Evolutionary conservation across 371 early-diverging fungal species (phyloP).

Genomic region (Circinella minor): DNA sequence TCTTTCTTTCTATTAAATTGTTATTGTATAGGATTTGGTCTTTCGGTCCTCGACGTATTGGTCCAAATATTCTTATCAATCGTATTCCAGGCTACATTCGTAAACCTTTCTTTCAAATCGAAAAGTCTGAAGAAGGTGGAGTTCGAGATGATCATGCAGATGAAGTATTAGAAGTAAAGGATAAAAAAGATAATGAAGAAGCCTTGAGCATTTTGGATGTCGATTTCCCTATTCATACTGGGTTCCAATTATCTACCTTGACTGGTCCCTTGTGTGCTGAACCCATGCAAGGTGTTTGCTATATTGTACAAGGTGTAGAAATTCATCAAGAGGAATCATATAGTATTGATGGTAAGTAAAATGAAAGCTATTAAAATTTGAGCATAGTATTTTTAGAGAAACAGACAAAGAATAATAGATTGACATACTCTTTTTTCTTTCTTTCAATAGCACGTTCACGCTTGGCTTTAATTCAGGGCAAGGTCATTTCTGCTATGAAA

Average conservation of each 20-base stretch:
- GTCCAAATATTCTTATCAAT: conserved; percentile 90
- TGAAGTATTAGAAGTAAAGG: conserved; percentile 40
- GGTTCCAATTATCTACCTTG: conserved; percentile 93
- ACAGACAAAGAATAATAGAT: too few relatives aligned
- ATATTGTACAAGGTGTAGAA: conserved; percentile 78
- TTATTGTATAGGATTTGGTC: conserved; percentile 59
- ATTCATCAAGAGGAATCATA: conserved; percentile 43
- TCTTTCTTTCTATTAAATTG: too few relatives aligned
- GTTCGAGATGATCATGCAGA: conserved; percentile 34
- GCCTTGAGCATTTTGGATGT: conserved; percentile 60
- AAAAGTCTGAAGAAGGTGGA: conserved; percentile 18
- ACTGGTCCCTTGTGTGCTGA: conserved; percentile 95
- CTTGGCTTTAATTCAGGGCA: conserved; percentile 73
- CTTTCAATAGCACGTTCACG: conserved; percentile 47
- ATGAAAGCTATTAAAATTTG: neutral
- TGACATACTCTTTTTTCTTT: neutral
- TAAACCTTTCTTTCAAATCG: conserved; percentile 48
- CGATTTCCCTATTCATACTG: conserved; percentile 84
- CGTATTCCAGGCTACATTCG: conserved; percentile 60
- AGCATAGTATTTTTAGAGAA: too few relatives aligned
- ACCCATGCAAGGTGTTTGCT: conserved; percentile 89
- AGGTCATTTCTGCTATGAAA: conserved; percentile 86
- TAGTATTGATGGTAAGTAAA: conserved; percentile 34
- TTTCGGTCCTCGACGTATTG: conserved; percentile 86
- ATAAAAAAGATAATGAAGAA: neutral